Conservation (phyloP, 2,329 filamentous ascomycete genomes). For the Alternaria alternata region DNA sequence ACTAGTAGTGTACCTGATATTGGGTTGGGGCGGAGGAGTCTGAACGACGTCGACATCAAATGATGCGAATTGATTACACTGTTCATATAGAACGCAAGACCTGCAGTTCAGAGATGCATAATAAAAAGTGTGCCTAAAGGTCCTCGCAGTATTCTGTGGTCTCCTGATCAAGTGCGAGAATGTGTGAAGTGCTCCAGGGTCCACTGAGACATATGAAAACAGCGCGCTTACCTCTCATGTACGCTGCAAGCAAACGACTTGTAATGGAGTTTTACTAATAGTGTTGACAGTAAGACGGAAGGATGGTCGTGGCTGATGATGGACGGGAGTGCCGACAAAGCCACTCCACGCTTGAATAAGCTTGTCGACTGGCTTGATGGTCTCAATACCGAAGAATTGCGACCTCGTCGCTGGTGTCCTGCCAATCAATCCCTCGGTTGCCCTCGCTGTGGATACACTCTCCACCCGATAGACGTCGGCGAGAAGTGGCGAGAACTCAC, state of each 20-base stretch:
- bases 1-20: slow-evolving; percentile 21
- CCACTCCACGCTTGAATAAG: no score
- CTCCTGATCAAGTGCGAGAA: not conserved
- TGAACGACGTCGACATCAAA: slow-evolving; percentile 2
- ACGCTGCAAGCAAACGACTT: not conserved
- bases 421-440: accelerated
- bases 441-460: no score
- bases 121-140: not conserved
- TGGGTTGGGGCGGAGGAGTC: slow-evolving; percentile 39
- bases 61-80: not conserved
- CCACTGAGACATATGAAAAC: not conserved
- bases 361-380: no score
- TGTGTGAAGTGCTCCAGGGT: not conserved
- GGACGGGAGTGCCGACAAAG: no score
- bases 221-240: accelerated
- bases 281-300: not conserved
- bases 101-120: not conserved
- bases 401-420: no score
- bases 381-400: no score
- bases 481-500: no score
- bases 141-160: not conserved
- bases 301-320: no score
- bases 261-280: not conserved
- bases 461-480: no score
- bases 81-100: not conserved